A percentile compares a stretch with the other conserved stretches of the same genome.
phyloP scores from a whole-genome alignment of 2,329 filamentous ascomycete species.

The Pyricularia sp. region DNA sequence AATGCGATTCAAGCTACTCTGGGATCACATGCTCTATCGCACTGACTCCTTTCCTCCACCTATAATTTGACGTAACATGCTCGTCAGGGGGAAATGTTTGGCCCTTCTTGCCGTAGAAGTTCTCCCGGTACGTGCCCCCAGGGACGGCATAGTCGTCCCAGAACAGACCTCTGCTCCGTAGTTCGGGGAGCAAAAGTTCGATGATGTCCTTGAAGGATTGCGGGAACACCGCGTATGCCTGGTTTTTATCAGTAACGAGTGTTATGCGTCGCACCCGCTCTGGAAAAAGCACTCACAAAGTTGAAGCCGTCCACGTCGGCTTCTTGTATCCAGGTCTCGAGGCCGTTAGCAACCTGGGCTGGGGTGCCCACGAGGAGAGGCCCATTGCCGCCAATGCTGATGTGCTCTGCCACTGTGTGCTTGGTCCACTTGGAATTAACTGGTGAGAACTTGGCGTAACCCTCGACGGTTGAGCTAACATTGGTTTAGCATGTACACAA shows the following conservation, averaged over 20 bases:
- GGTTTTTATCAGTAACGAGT: background rate
- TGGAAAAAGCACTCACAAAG: constrained; percentile 26
- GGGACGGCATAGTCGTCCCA: constrained; percentile 33
- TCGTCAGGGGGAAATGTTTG: constrained; percentile 20
- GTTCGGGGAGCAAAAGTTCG: constrained; percentile 48
- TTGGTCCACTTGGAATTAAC: constrained; percentile 53
- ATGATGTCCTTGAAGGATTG: constrained; percentile 55
- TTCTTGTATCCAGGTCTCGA: constrained; percentile 55
- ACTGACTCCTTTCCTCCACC: background rate
- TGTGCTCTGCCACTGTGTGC: constrained; percentile 41
- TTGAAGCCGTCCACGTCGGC: constrained; percentile 67
- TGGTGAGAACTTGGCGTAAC: constrained; percentile 5
- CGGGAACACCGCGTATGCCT: constrained; percentile 35
- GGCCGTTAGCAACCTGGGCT: constrained; percentile 49
- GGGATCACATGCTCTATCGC: background rate
- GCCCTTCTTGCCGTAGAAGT: constrained; percentile 23
- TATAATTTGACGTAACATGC: constrained; percentile 15
- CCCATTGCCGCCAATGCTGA: constrained; percentile 11
- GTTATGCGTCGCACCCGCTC: background rate
- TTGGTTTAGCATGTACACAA: background rate
- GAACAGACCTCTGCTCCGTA: constrained; percentile 43
- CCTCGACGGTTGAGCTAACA: constrained; percentile 11
- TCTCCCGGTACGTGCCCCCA: constrained; percentile 29
- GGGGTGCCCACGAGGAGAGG: constrained; percentile 45
- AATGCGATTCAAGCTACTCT: background rate